phyloP scores from a whole-genome alignment of 306 rosid genomes.

The Morella rubra region DNA sequence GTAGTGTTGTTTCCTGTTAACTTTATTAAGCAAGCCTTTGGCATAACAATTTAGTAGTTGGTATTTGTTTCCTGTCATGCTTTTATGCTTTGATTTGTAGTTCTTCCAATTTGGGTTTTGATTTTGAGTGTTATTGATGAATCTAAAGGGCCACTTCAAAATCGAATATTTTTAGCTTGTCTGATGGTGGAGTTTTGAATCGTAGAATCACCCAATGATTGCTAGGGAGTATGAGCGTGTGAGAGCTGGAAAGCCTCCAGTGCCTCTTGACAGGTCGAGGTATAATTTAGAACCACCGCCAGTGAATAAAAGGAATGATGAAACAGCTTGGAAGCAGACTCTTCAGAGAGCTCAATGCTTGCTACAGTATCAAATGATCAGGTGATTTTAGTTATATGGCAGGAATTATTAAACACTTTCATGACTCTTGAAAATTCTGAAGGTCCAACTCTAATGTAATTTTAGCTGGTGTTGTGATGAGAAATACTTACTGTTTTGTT shows the following conservation, averaged over 20 bases:
- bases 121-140: background rate
- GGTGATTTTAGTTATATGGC: conserved; percentile 30
- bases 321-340: conserved; percentile 80
- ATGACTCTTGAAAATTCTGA: background rate
- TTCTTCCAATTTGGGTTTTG: background rate
- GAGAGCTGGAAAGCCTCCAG: conserved; percentile 84
- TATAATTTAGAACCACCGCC: conserved; percentile 68
- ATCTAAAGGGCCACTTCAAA: background rate
- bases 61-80: background rate
- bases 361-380: conserved; percentile 66
- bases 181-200: conserved; percentile 13
- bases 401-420: background rate
- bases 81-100: background rate
- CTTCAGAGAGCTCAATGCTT: conserved; percentile 76
- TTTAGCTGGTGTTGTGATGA: background rate
- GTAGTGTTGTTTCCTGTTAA: background rate
- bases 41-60: background rate
- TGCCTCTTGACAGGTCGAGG: conserved; percentile 63
- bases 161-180: background rate
- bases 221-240: conserved; percentile 93
- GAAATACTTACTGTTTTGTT: background rate
- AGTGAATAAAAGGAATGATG: conserved; percentile 61
- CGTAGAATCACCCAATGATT: conserved; percentile 81
- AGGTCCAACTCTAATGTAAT: background rate
- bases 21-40: background rate